Percentiles rank a stretch among this genome's conserved stretches.
Conservation (phyloP, 805 yeast genomes). For the Candida andamanensis region DNA sequence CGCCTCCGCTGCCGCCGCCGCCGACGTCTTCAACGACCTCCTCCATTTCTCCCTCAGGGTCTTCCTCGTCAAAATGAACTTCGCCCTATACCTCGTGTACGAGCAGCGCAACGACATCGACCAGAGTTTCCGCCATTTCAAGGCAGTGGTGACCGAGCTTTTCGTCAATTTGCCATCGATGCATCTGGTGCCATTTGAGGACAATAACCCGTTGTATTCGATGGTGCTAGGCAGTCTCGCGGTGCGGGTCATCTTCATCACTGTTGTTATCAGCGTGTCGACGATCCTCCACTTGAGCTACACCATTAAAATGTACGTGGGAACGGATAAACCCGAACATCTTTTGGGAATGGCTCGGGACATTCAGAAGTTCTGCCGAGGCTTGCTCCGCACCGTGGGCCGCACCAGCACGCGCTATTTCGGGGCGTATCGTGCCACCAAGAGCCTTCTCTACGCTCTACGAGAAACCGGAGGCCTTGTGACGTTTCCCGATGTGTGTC, state of each 20-base stretch:
- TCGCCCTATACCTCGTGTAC: conserved; percentile 4
- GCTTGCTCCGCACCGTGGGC: conserved; percentile 5
- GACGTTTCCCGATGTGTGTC: conserved; percentile 6
- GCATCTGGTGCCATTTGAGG: background rate
- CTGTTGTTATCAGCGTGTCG: conserved; percentile 3
- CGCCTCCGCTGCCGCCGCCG: no score
- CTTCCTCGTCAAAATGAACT: conserved; percentile 5
- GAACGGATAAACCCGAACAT: conserved; percentile 8
- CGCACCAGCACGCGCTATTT: conserved; percentile 2
- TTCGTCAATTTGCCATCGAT: background rate
- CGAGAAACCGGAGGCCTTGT: conserved; percentile 3
- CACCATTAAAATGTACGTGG: conserved; percentile 5
- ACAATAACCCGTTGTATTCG: conserved; percentile 3
- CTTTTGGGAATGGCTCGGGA: conserved; percentile 3
- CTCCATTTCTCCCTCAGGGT: background rate
- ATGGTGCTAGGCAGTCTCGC: conserved; percentile 2
- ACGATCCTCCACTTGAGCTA: conserved; percentile 9
- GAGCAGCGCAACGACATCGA: conserved; percentile 1
- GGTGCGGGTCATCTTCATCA: conserved; percentile 7
- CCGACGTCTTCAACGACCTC: background rate
- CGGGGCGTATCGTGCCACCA: conserved; percentile 9
- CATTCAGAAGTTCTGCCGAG: conserved; percentile 1
- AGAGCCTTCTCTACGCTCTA: conserved; percentile 5
- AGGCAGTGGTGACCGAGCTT: background rate
- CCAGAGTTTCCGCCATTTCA: conserved; percentile 3